These are phyloP conservation scores for Umbelopsis sp. DNA, from an alignment of 371 early-diverging fungal genomes.

Conservation along the genomic window DNA sequence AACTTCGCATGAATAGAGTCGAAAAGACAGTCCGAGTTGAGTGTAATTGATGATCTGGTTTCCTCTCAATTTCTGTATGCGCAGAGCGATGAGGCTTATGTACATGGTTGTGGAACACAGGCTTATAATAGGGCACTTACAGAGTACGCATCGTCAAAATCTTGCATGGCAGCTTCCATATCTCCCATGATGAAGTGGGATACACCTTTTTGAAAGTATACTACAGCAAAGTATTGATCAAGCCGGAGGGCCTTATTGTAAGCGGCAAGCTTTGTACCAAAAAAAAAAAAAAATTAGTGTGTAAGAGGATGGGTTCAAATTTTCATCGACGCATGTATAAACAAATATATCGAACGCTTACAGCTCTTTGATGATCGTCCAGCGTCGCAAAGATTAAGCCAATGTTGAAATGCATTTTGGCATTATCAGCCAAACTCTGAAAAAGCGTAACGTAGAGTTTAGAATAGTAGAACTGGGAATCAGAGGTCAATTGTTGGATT, in stretches of 20 bases:
- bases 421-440: slow-evolving; percentile 86
- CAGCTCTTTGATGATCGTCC: slow-evolving; percentile 81
- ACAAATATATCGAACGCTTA: slow-evolving; percentile 46
- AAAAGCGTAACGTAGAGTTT: not conserved
- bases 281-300: not conserved
- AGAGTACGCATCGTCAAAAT: slow-evolving; percentile 72
- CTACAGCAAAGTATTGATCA: slow-evolving; percentile 90
- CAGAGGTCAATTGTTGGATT: not conserved
- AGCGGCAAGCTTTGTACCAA: not conserved
- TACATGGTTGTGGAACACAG: not conserved
- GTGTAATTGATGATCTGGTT: slow-evolving; percentile 92
- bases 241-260: slow-evolving; percentile 62
- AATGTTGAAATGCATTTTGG: slow-evolving; percentile 96
- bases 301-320: not conserved
- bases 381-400: slow-evolving; percentile 79
- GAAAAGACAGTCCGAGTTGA: slow-evolving; percentile 89
- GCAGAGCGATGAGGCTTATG: not conserved
- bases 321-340: slow-evolving; percentile 1
- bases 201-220: slow-evolving; percentile 78
- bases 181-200: slow-evolving; percentile 27
- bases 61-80: slow-evolving; percentile 64
- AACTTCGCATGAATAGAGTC: slow-evolving; percentile 87
- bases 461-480: not conserved
- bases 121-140: slow-evolving; percentile 29
- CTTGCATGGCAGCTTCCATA: slow-evolving; percentile 69